Evolutionary conservation across 2,329 filamentous ascomycete species (phyloP).

Genomic region (Graphilbum ipis-grandicollis): DNA sequence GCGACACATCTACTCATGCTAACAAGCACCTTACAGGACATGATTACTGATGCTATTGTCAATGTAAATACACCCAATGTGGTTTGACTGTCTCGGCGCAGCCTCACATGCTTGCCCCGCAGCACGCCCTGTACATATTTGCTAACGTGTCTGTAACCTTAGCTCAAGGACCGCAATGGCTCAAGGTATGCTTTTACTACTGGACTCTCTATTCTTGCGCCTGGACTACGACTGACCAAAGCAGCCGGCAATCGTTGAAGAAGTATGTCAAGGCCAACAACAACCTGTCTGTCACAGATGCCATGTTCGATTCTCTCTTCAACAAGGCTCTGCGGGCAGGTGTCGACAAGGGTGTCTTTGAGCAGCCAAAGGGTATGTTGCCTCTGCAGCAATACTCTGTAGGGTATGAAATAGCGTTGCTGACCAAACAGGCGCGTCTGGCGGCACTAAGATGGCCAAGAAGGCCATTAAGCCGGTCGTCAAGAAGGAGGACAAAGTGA

Average conservation of each 20-base stretch:
- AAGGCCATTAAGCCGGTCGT: conserved; percentile 34
- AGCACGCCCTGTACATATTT: not conserved
- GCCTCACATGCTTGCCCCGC: not conserved
- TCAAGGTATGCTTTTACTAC: conserved; percentile 23
- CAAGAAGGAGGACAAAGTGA: conserved; percentile 16
- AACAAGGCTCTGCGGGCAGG: conserved; percentile 70
- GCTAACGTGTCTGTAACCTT: conserved; percentile 7
- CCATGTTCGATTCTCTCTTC: conserved; percentile 57
- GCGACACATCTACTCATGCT: not conserved
- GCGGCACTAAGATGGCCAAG: conserved; percentile 84
- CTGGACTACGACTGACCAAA: no score
- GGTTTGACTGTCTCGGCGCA: conserved; percentile 10
- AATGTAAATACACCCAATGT: conserved; percentile 28
- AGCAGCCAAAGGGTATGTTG: conserved; percentile 76
- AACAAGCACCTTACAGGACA: conserved; percentile 27
- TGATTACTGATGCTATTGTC: conserved; percentile 45
- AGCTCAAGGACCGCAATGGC: conserved; percentile 47
- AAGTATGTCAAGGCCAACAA: conserved; percentile 43
- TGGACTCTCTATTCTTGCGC: not conserved
- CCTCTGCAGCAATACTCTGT: no score
- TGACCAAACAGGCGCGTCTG: conserved; percentile 48
- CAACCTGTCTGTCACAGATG: conserved; percentile 25
- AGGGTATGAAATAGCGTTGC: no score
- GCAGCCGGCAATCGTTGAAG: conserved; percentile 40
- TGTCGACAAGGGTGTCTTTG: conserved; percentile 74